These are phyloP conservation scores for Oehlia diaphana DNA, from an alignment of 192 early-diverging fungal genomes.

Conservation along the genomic window DNA sequence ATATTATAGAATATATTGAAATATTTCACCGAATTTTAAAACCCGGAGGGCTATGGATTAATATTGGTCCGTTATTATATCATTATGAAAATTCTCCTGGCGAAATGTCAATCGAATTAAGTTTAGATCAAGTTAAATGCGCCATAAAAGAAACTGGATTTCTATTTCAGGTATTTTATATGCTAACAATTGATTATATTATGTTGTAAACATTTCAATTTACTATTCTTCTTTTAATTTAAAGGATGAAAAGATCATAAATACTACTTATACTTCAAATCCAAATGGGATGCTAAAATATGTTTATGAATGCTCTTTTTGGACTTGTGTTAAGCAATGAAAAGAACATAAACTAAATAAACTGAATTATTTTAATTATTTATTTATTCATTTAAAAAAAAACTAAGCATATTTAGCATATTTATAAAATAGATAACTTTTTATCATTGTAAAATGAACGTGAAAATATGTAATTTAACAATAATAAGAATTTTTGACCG, in stretches of 20 bases:
- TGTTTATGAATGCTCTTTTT: conserved; percentile 74
- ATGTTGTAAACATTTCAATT: background rate
- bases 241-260: conserved; percentile 52
- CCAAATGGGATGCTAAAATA: conserved; percentile 80
- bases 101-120: conserved; percentile 87
- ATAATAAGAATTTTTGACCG: background rate
- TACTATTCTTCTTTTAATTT: background rate
- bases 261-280: conserved; percentile 76
- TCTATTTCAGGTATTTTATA: conserved; percentile 53
- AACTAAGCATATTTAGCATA: too few relatives aligned
- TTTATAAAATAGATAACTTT: too few relatives aligned
- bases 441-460: too few relatives aligned
- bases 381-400: background rate
- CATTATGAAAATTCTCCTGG: conserved; percentile 87
- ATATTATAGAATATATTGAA: conserved; percentile 86
- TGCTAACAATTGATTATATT: background rate
- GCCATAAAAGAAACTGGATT: conserved; percentile 69
- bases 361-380: background rate
- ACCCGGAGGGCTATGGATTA: conserved; percentile 81
- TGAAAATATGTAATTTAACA: background rate
- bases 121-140: conserved; percentile 76
- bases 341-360: background rate
- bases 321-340: conserved; percentile 59
- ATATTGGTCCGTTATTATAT: conserved; percentile 87
- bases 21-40: conserved; percentile 77